phyloP scores from a whole-genome alignment of 2,329 filamentous ascomycete genomes.

The Colletotrichum sp. region DNA sequence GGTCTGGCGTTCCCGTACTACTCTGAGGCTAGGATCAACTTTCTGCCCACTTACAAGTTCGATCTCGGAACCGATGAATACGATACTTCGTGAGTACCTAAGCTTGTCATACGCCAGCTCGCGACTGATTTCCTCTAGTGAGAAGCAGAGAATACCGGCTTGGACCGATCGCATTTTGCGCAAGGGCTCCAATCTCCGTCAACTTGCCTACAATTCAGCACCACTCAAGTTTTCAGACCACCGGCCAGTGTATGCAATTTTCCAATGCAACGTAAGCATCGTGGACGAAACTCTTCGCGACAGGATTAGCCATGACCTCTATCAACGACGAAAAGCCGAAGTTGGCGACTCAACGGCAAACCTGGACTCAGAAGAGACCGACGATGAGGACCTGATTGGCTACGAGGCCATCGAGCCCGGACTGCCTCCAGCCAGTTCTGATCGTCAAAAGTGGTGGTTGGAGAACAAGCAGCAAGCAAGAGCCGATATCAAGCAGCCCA shows the following conservation, averaged over 20 bases:
- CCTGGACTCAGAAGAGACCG: slow-evolving; percentile 60
- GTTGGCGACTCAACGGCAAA: slow-evolving; percentile 68
- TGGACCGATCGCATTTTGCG: slow-evolving; percentile 96
- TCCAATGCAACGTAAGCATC: slow-evolving; percentile 82
- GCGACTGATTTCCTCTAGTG: slow-evolving; percentile 54
- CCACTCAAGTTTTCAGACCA: slow-evolving; percentile 92
- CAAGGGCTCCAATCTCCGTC: slow-evolving; percentile 82
- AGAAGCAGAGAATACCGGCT: slow-evolving; percentile 92
- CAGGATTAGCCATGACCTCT: slow-evolving; percentile 75
- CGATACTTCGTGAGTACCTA: slow-evolving; percentile 76
- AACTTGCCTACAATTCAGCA: slow-evolving; percentile 82
- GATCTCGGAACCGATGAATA: slow-evolving; percentile 88
- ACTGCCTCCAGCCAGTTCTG: slow-evolving; percentile 70
- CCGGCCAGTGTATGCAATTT: slow-evolving; percentile 90
- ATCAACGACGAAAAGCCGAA: slow-evolving; percentile 70
- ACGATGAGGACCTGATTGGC: slow-evolving; percentile 81
- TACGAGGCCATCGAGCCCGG: slow-evolving; percentile 86
- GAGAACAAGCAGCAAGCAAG: slow-evolving; percentile 76
- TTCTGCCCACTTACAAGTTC: slow-evolving; percentile 95
- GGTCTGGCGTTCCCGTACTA: slow-evolving; percentile 91
- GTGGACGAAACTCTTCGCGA: slow-evolving; percentile 79
- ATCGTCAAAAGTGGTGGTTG: slow-evolving; percentile 74
- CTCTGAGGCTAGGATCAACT: slow-evolving; percentile 85
- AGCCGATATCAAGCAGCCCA: slow-evolving; percentile 72
- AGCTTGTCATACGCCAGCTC: background rate